A percentile compares a stretch with the other conserved stretches of the same genome.
Conservation (phyloP, 192 early-diverging fungal species). For the Chytriomyces sp. region DNA sequence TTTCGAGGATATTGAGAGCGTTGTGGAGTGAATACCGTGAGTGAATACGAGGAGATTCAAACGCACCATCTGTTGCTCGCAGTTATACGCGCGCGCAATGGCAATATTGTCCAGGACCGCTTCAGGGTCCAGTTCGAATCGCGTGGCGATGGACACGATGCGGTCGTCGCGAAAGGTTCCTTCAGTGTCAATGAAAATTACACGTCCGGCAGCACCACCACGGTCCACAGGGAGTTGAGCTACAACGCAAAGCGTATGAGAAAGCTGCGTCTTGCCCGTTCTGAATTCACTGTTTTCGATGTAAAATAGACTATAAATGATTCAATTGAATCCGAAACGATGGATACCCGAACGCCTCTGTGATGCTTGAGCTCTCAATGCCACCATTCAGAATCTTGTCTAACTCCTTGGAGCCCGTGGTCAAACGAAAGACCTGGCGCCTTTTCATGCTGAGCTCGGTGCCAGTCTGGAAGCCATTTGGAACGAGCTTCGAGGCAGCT, state of each 20-base stretch:
- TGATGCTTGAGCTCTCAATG: slow-evolving; percentile 79
- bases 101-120: slow-evolving; percentile 75
- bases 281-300: slow-evolving; percentile 61
- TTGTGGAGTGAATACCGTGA: no score
- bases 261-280: slow-evolving; percentile 84
- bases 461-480: slow-evolving; percentile 70
- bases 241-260: slow-evolving; percentile 76
- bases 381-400: slow-evolving; percentile 80
- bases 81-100: slow-evolving; percentile 79
- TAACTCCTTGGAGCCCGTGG: slow-evolving; percentile 78
- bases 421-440: slow-evolving; percentile 65
- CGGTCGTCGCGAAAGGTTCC: slow-evolving; percentile 85
- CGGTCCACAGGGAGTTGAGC: slow-evolving; percentile 69
- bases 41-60: slow-evolving; percentile 60
- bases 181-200: slow-evolving; percentile 63
- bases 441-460: slow-evolving; percentile 55
- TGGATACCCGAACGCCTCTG: slow-evolving; percentile 74
- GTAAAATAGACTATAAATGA: background rate
- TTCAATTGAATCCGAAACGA: background rate
- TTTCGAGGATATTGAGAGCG: no score
- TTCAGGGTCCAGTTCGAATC: slow-evolving; percentile 63
- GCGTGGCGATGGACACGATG: slow-evolving; percentile 70
- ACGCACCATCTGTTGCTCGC: slow-evolving; percentile 69
- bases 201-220: slow-evolving; percentile 80
- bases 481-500: slow-evolving; percentile 66